Evolutionary conservation across 306 rosid species (phyloP).

Genomic region (Vachellia collinsii): DNA sequence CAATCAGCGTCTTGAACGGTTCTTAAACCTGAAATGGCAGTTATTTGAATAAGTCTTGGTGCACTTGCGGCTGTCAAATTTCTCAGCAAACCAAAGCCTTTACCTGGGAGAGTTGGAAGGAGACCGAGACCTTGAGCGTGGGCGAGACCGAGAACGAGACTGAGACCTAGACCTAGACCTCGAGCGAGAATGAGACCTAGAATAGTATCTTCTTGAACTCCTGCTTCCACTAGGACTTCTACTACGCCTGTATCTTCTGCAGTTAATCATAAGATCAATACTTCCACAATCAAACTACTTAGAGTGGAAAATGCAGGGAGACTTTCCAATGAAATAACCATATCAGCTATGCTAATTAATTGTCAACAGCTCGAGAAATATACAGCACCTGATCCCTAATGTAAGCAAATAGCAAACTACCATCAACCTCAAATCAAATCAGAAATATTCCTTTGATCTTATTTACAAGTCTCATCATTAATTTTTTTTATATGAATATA

Average conservation of each 20-base stretch:
- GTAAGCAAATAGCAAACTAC: constrained; percentile 16
- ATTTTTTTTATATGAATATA: no score
- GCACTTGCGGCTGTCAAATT: not conserved
- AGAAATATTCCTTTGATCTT: not conserved
- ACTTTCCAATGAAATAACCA: not conserved
- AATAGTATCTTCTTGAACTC: constrained; percentile 65
- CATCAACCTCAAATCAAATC: constrained; percentile 20
- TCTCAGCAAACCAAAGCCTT: constrained; percentile 4
- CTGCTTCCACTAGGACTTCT: constrained; percentile 88
- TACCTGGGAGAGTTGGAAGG: constrained; percentile 84
- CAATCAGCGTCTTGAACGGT: constrained; percentile 66
- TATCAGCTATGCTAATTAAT: not conserved
- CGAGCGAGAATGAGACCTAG: constrained; percentile 62
- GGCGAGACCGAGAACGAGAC: constrained; percentile 46
- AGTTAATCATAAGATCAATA: constrained; percentile 22
- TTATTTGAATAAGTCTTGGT: constrained; percentile 36
- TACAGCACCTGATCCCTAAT: not conserved
- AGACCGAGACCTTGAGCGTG: constrained; percentile 49
- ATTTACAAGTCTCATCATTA: no score
- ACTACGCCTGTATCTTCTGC: constrained; percentile 75
- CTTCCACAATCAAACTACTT: constrained; percentile 8
- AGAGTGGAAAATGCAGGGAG: not conserved
- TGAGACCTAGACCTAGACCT: constrained; percentile 49
- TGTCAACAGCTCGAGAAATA: not conserved
- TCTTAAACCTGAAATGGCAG: constrained; percentile 63